Evolutionary conservation across 2,329 filamentous ascomycete species (phyloP), one percentile per base, ranked within the genome.

Genomic region (Davidsoniella eucalypti): DNA sequence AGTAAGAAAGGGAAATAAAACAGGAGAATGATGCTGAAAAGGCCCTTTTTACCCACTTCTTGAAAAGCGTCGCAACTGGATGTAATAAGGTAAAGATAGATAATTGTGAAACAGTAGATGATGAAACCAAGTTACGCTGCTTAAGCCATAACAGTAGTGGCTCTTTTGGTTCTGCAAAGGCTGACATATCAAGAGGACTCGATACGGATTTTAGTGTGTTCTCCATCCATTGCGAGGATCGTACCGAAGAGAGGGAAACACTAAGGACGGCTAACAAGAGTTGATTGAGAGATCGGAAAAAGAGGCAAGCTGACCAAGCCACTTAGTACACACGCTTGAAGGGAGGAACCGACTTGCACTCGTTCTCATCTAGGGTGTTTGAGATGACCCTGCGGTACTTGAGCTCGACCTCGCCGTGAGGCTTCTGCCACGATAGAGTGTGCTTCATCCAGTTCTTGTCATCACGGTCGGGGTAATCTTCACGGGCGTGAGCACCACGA

Each of bases 361-460:
- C 92, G 60, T 76, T 80, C 78, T 94, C 88, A 61, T 96, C 92
- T 58, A 98, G 72, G 23, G 92, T 96, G 55, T 76, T 80, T 58
- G 73, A 75, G 55, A 84, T 82, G 55, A 98, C 92, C 56, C 74
- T 72, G 66, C 92, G 79, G 77, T 96, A 96, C 55, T 78, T 73
- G 56, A 96, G 73, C 55, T 96, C 83, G 51, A 92, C 79, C 70
- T 87, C 78, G 63, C 83, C 84, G 61, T 96, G 90, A 33, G 88
- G 85, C 82, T 87, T 93, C 76, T 98, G 92, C 83, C 83, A 98
- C 57, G 82, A 87, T 55, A 98, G 77, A 43, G 87, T 94, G 77
- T 98, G 92, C 82, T 96, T 96, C 90, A 95, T 95, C 90, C 90
- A 96, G 67, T 93, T 83, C 67, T 81, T 75, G 64, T 98, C 92